phyloP scores from a whole-genome alignment of 2,329 filamentous ascomycete genomes.

The Penicillium griseofulvum region DNA sequence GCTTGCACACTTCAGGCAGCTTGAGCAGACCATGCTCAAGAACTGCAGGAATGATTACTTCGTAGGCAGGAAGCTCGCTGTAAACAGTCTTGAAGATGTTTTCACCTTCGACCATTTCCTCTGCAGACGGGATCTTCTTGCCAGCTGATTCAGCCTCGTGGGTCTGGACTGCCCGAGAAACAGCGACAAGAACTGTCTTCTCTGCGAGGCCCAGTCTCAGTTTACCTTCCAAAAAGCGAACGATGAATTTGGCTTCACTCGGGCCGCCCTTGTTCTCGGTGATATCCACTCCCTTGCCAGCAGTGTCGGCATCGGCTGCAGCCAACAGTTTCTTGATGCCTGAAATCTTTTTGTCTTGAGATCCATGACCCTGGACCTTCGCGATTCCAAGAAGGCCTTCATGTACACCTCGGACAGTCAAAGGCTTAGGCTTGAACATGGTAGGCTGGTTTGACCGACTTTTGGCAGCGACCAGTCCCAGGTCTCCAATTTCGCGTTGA shows the following conservation, averaged over 20 bases:
- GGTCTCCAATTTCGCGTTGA: constrained; percentile 92
- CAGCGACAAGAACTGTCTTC: constrained; percentile 81
- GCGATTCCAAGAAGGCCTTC: constrained; percentile 86
- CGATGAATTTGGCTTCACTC: constrained; percentile 90
- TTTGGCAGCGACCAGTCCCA: constrained; percentile 92
- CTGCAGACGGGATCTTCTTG: constrained; percentile 65
- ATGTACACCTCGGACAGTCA: constrained; percentile 84
- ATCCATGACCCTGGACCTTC: constrained; percentile 78
- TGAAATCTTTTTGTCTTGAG: constrained; percentile 87
- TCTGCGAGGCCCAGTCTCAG: constrained; percentile 88
- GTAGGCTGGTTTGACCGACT: constrained; percentile 92
- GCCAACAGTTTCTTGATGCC: constrained; percentile 96
- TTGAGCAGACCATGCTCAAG: constrained; percentile 81
- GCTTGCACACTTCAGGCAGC: constrained; percentile 78
- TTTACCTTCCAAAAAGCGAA: constrained; percentile 93
- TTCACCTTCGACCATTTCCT: constrained; percentile 80
- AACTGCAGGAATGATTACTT: constrained; percentile 89
- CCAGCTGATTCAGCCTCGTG: constrained; percentile 74
- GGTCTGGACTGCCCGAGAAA: constrained; percentile 82
- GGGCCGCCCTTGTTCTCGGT: constrained; percentile 87
- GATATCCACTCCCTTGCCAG: constrained; percentile 78
- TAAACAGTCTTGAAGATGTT: constrained; percentile 85
- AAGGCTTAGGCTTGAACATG: constrained; percentile 94
- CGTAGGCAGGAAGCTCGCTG: constrained; percentile 91
- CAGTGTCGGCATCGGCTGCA: constrained; percentile 71